These are phyloP conservation scores for Daucus carota DNA, from an alignment of 129 eudicot species.

Conservation along the genomic window DNA sequence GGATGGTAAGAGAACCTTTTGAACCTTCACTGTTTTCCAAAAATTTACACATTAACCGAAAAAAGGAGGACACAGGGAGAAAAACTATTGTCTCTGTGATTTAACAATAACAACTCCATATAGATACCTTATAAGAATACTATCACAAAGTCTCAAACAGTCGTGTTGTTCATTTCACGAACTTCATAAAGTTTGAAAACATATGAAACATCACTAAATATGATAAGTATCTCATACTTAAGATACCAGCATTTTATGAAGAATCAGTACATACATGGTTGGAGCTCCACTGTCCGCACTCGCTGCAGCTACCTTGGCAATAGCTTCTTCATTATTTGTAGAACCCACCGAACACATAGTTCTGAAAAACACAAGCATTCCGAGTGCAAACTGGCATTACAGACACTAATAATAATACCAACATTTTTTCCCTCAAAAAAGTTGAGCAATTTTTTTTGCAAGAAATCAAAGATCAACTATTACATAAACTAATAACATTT, in stretches of 20 bases:
- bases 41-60: not conserved
- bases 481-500: not conserved
- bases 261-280: conserved; percentile 43
- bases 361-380: conserved; percentile 14
- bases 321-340: conserved; percentile 68
- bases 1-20: not conserved
- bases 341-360: conserved; percentile 37
- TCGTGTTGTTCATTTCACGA: not conserved
- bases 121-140: not conserved
- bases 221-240: not conserved
- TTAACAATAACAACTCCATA: no score
- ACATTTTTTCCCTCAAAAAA: no score
- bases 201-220: not conserved
- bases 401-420: not conserved
- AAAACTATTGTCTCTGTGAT: not conserved
- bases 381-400: not conserved
- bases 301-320: conserved; percentile 63
- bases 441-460: no score
- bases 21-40: not conserved
- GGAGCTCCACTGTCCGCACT: conserved; percentile 67
- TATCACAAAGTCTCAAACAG: not conserved
- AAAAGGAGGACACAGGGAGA: not conserved
- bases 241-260: conserved; percentile 1
- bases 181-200: not conserved
- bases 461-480: not conserved